Conservation (phyloP, 768 basidiomycete species). For the Amanita molliuscula region DNA sequence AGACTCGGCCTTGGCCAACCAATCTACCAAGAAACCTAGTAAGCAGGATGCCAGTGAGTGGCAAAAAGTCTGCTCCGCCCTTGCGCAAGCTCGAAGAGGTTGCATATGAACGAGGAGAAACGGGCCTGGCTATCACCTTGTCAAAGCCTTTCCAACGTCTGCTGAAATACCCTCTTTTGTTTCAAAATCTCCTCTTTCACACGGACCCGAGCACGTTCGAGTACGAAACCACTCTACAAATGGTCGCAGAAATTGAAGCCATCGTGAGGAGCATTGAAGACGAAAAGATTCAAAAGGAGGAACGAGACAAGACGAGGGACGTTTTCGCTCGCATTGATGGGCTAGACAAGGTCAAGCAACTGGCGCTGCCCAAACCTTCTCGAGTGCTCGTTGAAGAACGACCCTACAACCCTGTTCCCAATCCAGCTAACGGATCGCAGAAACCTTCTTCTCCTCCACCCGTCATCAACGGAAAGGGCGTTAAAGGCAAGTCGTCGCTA, state of each 20-base stretch:
- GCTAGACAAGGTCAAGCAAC: conserved; percentile 84
- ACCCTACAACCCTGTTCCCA: conserved; percentile 31
- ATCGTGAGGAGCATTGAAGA: conserved; percentile 97
- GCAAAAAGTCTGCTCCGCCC: conserved; percentile 63
- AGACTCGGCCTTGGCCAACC: conserved; percentile 64
- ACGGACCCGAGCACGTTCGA: conserved; percentile 97
- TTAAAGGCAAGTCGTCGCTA: conserved; percentile 80
- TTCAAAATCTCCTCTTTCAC: conserved; percentile 94
- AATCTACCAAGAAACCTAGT: conserved; percentile 64
- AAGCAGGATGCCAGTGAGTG: conserved; percentile 75
- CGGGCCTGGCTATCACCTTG: conserved; percentile 87
- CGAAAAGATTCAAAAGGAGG: conserved; percentile 95
- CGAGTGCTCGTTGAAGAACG: conserved; percentile 82
- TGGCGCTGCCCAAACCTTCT: conserved; percentile 85
- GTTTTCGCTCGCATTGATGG: conserved; percentile 96
- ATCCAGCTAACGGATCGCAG: conserved; percentile 10
- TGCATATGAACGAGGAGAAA: conserved; percentile 84
- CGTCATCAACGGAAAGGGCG: conserved; percentile 39
- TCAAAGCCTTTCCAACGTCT: conserved; percentile 97
- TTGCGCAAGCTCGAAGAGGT: conserved; percentile 74
- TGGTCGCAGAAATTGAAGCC: conserved; percentile 95
- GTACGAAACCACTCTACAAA: conserved; percentile 90
- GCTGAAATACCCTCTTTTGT: conserved; percentile 93
- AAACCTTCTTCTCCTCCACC: conserved; percentile 34
- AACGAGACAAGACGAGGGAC: conserved; percentile 90